These are phyloP conservation scores for Clarireedia paspali DNA, from an alignment of 2,329 filamentous ascomycete species.

Conservation along the genomic window DNA sequence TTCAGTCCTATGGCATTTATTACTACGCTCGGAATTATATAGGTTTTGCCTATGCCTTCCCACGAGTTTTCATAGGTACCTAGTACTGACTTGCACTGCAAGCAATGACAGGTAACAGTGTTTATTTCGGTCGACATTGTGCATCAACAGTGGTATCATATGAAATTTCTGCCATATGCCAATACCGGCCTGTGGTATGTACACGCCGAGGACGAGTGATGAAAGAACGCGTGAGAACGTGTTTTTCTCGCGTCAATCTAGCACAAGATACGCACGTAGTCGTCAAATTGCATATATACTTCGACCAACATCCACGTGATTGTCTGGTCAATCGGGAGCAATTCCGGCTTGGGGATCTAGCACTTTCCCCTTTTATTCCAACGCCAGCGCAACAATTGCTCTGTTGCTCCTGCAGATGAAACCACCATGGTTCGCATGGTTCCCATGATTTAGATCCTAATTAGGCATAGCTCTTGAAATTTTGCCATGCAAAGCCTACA, in stretches of 20 bases:
- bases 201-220: neutral
- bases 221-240: neutral
- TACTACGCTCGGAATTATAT: slow-evolving; percentile 23
- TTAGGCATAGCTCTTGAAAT: neutral
- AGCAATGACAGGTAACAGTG: slow-evolving; percentile 15
- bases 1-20: slow-evolving; percentile 19
- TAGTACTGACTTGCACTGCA: slow-evolving; percentile 22
- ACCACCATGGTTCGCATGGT: neutral
- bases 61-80: slow-evolving; percentile 26
- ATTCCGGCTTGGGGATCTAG: neutral
- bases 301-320: neutral
- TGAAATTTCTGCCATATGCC: too few species aligned
- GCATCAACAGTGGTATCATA: too few species aligned
- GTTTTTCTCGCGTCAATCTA: slow-evolving; percentile 1
- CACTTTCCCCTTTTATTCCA: neutral
- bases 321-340: neutral
- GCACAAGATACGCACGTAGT: neutral
- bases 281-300: neutral
- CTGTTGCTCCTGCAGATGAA: too few species aligned
- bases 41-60: slow-evolving; percentile 27
- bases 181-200: neutral
- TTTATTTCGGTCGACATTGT: slow-evolving; percentile 1
- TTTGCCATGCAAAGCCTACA: neutral
- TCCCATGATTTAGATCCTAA: neutral
- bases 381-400: neutral